A percentile compares a stretch with the other conserved stretches of the same genome.
phyloP scores from a whole-genome alignment of 257 asterid species.

The Cruciata laevipes region DNA sequence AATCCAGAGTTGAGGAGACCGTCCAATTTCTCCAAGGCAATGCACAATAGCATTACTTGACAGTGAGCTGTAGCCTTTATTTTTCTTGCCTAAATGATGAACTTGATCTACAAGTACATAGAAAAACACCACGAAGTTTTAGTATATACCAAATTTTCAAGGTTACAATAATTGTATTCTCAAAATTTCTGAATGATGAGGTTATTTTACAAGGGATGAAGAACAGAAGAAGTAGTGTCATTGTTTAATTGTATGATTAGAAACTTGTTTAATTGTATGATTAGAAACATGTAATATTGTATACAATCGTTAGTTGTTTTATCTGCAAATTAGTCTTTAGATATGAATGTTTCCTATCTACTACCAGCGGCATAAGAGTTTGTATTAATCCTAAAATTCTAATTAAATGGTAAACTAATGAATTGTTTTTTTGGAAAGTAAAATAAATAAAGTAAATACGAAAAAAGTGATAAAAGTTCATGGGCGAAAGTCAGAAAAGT shows the following conservation, averaged over 20 bases:
- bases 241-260: background rate
- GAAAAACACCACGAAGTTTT: background rate
- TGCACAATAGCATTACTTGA: conserved; percentile 10
- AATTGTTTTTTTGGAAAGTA: too few relatives aligned
- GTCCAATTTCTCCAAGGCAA: conserved; percentile 53
- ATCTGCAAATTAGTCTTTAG: too few relatives aligned
- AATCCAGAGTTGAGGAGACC: conserved; percentile 60
- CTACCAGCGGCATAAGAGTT: too few relatives aligned
- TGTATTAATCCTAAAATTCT: too few relatives aligned
- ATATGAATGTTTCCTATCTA: too few relatives aligned
- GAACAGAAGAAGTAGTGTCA: background rate
- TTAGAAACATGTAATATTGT: too few relatives aligned
- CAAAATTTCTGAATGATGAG: background rate
- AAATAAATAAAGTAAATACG: too few relatives aligned
- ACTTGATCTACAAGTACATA: background rate
- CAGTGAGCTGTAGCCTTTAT: background rate
- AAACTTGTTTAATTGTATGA: background rate
- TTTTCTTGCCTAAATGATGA: background rate
- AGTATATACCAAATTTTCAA: too few relatives aligned
- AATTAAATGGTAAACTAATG: too few relatives aligned
- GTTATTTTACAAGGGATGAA: background rate
- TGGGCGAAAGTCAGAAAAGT: too few relatives aligned
- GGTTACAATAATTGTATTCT: background rate
- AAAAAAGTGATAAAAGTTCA: too few relatives aligned
- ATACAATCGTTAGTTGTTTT: too few relatives aligned